phyloP scores from a whole-genome alignment of 2,329 filamentous ascomycete species.

The Epichloe baconii region DNA sequence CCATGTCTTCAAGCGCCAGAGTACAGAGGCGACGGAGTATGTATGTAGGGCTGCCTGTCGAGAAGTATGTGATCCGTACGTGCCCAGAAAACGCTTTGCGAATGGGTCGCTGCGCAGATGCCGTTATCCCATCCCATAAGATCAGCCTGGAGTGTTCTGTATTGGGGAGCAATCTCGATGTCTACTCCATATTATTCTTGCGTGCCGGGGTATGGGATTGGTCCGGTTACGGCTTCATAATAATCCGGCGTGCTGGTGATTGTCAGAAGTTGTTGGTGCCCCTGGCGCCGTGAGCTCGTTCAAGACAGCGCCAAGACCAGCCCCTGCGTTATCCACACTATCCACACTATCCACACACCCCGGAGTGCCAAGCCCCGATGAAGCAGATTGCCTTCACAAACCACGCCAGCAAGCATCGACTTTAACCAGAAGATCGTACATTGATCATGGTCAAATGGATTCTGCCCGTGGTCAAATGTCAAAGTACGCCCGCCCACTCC shows the following conservation, averaged over 20 bases:
- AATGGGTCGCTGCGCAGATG: no score
- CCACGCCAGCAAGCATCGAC: conserved; percentile 3
- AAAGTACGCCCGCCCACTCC: background rate
- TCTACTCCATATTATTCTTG: background rate
- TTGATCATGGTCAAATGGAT: conserved; percentile 2
- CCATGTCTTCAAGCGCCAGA: background rate
- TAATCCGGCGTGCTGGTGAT: background rate
- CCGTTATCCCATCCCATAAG: no score
- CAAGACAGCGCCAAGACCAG: background rate
- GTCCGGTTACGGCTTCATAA: conserved; percentile 2
- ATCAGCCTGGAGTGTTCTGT: no score
- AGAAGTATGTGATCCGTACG: no score
- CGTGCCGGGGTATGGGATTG: background rate
- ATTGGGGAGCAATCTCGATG: conserved; percentile 3
- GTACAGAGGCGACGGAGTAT: no score
- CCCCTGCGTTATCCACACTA: background rate
- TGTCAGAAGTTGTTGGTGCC: background rate
- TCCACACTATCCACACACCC: background rate
- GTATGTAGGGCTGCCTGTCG: no score
- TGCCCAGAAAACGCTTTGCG: no score
- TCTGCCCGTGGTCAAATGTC: conserved; percentile 2
- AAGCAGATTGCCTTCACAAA: background rate
- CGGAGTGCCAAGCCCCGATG: background rate
- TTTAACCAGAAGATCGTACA: conserved; percentile 5
- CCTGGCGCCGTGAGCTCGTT: conserved; percentile 1